phyloP scores from a whole-genome alignment of 208 protist genomes.

The Acanthamoeba castellanii region DNA sequence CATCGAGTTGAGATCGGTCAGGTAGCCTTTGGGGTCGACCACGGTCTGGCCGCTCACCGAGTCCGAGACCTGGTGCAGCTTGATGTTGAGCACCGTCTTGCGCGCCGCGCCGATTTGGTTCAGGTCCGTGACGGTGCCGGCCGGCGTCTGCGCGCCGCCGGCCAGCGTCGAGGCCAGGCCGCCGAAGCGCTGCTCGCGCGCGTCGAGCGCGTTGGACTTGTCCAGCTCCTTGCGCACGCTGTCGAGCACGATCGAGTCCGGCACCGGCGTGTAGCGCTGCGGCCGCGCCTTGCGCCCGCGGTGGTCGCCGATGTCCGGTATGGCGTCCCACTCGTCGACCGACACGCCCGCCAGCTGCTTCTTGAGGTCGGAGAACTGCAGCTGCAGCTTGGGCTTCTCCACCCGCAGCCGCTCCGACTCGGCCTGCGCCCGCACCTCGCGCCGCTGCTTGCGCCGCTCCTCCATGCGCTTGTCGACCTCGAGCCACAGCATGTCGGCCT shows the following conservation, averaged over 20 bases:
- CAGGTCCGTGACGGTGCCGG: conserved; percentile 87
- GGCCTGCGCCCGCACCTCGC: conserved; percentile 85
- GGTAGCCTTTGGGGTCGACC: conserved; percentile 94
- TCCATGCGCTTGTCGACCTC: conserved; percentile 89
- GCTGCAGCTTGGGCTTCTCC: conserved; percentile 90
- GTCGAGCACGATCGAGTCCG: conserved; percentile 78
- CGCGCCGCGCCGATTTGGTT: conserved; percentile 89
- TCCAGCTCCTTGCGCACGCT: conserved; percentile 65
- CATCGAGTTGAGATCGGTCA: conserved; percentile 91
- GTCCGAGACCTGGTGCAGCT: conserved; percentile 89
- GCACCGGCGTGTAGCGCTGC: conserved; percentile 82
- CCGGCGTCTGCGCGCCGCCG: conserved; percentile 59
- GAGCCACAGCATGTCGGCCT: conserved; percentile 90
- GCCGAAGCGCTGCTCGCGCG: neutral
- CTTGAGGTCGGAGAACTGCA: conserved; percentile 92
- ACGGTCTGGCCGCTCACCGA: conserved; percentile 93
- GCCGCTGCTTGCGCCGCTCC: conserved; percentile 85
- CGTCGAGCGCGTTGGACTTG: conserved; percentile 49
- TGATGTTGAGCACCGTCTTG: conserved; percentile 86
- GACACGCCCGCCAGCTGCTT: conserved; percentile 79
- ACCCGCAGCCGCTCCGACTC: conserved; percentile 83
- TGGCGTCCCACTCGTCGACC: conserved; percentile 87
- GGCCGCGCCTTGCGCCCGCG: conserved; percentile 17
- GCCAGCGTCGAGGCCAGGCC: conserved; percentile 27
- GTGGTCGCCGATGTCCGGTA: conserved; percentile 89